Base-by-base conservation (phyloP, 768 basidiomycete genomes). In the Suillus decipiens region DNA sequence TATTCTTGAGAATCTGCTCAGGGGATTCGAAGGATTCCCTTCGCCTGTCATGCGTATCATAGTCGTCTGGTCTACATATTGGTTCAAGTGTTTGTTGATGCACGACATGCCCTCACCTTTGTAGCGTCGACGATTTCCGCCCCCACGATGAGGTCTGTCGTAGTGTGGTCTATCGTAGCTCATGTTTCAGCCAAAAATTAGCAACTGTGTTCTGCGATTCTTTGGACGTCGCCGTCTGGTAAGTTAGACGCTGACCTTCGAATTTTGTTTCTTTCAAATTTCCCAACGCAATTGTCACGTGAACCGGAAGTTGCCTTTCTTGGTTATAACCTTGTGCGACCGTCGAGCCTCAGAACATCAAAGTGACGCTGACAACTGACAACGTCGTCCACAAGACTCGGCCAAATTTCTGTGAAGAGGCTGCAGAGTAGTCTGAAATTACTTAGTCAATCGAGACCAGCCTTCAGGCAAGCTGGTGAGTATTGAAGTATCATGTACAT, bases 1-100 rank as follows among this genome's bases (percentile, higher is more conserved):
- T 77, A 56, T 77, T 80, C 72, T 85, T 87, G 42, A 93, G 77
- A 70, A 84, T 89, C 64, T 92, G 85, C 66, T 91, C 89, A 5
- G 90, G 89, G 3, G 89, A 84, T 66, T 93, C 91, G 67, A 81
- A 78, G 43, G 76, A 69, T 63, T 90, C 87, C 61, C 85, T 83
- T 41, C 89, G 84, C 45, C 85, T 82, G 77, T 89, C 86, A 64
- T 88, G 85, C 64, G 74, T 66, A 31, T 81, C 79, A 50, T 83
- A 84, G 76, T 91, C 89, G 69, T 91, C 90, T 89, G 68, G 63
- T 15, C 54, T 47, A 39, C 33, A 28, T 11, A 58, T 65, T 66
- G 34, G 34, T 59, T 37, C 39, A 24, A 53, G 37, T 57, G 24
- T 57, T 39, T 39, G 55, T 39, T 39, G 37, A 39, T 39, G 37